phyloP scores from a whole-genome alignment of 2,329 filamentous ascomycete genomes.

The Microthyrium microscopicum region DNA sequence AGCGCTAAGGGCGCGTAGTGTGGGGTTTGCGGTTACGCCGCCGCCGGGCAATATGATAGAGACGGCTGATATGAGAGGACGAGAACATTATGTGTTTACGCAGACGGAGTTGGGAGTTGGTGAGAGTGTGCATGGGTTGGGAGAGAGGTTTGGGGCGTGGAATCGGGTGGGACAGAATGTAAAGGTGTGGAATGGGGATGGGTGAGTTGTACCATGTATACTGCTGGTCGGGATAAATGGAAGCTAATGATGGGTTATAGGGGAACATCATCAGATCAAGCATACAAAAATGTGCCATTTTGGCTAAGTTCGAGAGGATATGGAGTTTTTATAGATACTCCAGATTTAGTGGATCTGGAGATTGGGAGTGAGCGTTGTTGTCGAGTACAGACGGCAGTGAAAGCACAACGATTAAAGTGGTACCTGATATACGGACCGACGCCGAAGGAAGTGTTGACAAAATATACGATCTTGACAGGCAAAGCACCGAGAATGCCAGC shows the following conservation, averaged over 20 bases:
- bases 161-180: slow-evolving; percentile 60
- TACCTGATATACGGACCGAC: slow-evolving; percentile 56
- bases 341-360: slow-evolving; percentile 54
- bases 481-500: slow-evolving; percentile 46
- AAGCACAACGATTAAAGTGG: slow-evolving; percentile 55
- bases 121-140: slow-evolving; percentile 57
- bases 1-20: slow-evolving; percentile 36
- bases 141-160: slow-evolving; percentile 60
- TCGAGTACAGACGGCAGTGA: slow-evolving; percentile 51
- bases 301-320: slow-evolving; percentile 59
- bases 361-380: slow-evolving; percentile 58
- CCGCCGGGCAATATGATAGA: slow-evolving; percentile 35
- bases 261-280: slow-evolving; percentile 52
- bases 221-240: background rate
- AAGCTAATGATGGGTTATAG: slow-evolving; percentile 2
- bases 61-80: slow-evolving; percentile 31
- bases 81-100: slow-evolving; percentile 28
- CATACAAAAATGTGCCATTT: slow-evolving; percentile 57
- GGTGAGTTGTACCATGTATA: slow-evolving; percentile 13
- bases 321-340: slow-evolving; percentile 57
- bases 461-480: slow-evolving; percentile 53
- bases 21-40: slow-evolving; percentile 41
- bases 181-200: slow-evolving; percentile 44
- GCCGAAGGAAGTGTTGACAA: slow-evolving; percentile 53
- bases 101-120: slow-evolving; percentile 30